Evolutionary conservation across 139 green algal genomes (phyloP).

Genomic region (Bryopsis sp.): DNA sequence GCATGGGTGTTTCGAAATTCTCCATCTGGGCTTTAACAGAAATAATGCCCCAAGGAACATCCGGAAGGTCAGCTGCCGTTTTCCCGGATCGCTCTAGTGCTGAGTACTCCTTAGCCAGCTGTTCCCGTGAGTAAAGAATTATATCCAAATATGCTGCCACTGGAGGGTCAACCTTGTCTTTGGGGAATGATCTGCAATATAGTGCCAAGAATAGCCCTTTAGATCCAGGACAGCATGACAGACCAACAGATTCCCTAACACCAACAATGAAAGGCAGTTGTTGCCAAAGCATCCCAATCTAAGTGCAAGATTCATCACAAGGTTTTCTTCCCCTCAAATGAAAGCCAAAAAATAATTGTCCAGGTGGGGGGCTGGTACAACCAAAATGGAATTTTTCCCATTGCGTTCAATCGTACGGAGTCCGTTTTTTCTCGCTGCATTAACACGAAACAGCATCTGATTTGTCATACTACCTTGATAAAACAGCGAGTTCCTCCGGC

Average conservation of each 20-base stretch:
- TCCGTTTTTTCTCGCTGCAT: no score
- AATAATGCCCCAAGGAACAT: conserved; percentile 90
- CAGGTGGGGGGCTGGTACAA: no score
- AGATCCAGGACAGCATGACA: neutral
- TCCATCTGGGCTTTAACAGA: conserved; percentile 54
- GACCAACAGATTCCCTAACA: no score
- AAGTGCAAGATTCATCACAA: no score
- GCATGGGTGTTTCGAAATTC: conserved; percentile 76
- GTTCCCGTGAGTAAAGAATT: conserved; percentile 88
- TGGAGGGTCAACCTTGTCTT: conserved; percentile 32
- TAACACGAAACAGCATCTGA: no score
- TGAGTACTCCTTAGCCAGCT: conserved; percentile 70
- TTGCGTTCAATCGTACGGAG: no score
- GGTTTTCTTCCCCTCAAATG: no score
- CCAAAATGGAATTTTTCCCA: no score
- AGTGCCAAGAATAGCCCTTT: neutral
- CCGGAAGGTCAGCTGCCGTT: conserved; percentile 26
- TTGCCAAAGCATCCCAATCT: no score
- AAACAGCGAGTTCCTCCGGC: conserved; percentile 76
- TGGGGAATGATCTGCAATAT: conserved; percentile 59
- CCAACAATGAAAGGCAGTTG: no score
- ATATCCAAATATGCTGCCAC: conserved; percentile 77
- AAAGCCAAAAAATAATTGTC: no score
- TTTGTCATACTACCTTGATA: conserved; percentile 59
- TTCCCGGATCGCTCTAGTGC: conserved; percentile 20